Percentiles rank a stretch among this genome's conserved stretches.
phyloP scores from a whole-genome alignment of 257 asterid species.

The Marsdenia floribunda region DNA sequence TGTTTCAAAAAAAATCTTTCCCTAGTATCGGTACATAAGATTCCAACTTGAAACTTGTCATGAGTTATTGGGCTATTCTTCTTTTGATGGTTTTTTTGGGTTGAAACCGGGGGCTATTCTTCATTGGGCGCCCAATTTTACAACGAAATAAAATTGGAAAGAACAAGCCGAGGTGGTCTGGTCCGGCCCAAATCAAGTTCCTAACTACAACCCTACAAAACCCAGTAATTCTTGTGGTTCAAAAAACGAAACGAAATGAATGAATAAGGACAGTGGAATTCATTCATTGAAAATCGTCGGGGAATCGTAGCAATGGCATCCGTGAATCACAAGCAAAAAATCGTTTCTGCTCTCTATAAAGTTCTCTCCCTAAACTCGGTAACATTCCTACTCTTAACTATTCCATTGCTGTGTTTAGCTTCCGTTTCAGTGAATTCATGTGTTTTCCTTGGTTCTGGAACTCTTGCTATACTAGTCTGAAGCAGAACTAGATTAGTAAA shows the following conservation, averaged over 20 bases:
- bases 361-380: constrained; percentile 51
- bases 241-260: not conserved
- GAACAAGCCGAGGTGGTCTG: no score
- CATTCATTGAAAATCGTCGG: no score
- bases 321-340: constrained; percentile 28
- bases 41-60: no score
- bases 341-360: constrained; percentile 53
- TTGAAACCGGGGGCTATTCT: not conserved
- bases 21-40: no score
- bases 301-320: constrained; percentile 42
- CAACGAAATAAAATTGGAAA: no score
- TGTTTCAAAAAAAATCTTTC: no score
- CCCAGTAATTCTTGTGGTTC: not conserved
- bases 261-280: not conserved
- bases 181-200: constrained; percentile 7
- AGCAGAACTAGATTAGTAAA: not conserved
- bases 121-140: not conserved
- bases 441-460: not conserved
- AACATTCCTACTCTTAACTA: constrained; percentile 12
- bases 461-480: not conserved
- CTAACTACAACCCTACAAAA: constrained; percentile 23
- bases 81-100: no score
- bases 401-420: not conserved
- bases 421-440: not conserved
- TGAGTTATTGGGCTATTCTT: no score